Base-by-base conservation (phyloP, 2,329 filamentous ascomycete genomes). In the Madurella mycetomatis region DNA sequence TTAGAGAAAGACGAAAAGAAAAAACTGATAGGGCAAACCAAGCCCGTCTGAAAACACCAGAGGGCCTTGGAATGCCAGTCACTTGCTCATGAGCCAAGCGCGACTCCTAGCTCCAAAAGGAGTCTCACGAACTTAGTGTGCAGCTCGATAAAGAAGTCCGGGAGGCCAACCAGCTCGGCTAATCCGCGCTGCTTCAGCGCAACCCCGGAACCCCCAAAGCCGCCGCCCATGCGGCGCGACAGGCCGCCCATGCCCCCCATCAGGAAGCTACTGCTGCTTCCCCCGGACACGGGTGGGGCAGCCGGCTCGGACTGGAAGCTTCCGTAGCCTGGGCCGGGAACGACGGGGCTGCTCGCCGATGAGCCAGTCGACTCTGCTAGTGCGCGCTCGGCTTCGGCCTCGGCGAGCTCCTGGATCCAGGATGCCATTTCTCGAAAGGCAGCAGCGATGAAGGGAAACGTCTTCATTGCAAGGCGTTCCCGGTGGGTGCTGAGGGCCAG, bases 61-160 rank as follows among this genome's bases (percentile, higher is more conserved):
- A n/a, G n/a, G n/a, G n/a, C n/a, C 39, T 15, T n/a, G 39, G 16
- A 19, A 17, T 15, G 16, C 17, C 34, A 16, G 18, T 11, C 43
- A 15, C 34, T 17, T 41, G 19, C 34, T 67, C 59, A 82, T 9
- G 77, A 76, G 57, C 74, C 80, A 42, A 83, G 66, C 19, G 77
- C 75, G 12, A 82, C 76, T 15, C 79, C 77, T 30, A 84, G 72
- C 66, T 86, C 81, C 15, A 84, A 73, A 49, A 87, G 70, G 41
- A 87, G 72, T 64, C 78, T 76, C 25, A 87, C 84, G 64, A 87
- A 87, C 58, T 77, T 76, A 40, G 76, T 72, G 66, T 87, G 84
- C 56, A 87, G 70, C 70, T 86, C 80, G 53, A 87, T 80, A 61
- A 87, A 87, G 63, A 87, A 84, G 64, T 87, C 84, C 4, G 84